Evolutionary conservation across 2,329 filamentous ascomycete genomes (phyloP).

Genomic region (Teratosphaeria nubilosa): DNA sequence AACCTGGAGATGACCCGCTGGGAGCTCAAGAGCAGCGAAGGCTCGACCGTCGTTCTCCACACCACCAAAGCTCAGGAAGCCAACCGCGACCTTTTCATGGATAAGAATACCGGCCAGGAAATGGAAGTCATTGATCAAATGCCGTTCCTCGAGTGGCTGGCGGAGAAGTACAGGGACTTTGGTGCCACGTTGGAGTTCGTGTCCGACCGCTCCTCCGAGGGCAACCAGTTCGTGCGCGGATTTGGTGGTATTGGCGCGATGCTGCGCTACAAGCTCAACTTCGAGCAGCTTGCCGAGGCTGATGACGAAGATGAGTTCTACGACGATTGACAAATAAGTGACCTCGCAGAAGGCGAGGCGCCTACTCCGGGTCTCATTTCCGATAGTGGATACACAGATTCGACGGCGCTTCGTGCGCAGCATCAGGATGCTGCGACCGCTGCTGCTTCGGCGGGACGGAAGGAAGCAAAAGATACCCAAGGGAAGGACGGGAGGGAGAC

Average conservation of each 20-base stretch:
- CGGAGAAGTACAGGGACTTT: slow-evolving; percentile 96
- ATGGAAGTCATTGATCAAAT: slow-evolving; percentile 87
- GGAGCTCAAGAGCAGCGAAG: slow-evolving; percentile 70
- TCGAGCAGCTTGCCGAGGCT: slow-evolving; percentile 91
- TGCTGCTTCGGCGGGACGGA: slow-evolving; percentile 16
- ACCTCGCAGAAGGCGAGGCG: slow-evolving; percentile 60
- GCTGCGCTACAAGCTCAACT: slow-evolving; percentile 99
- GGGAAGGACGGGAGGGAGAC: neutral
- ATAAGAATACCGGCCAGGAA: slow-evolving; percentile 90
- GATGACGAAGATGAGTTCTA: slow-evolving; percentile 78
- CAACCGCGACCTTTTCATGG: slow-evolving; percentile 77
- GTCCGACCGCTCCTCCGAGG: slow-evolving; percentile 92
- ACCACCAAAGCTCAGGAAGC: slow-evolving; percentile 78
- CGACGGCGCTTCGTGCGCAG: slow-evolving; percentile 45
- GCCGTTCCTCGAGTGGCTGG: slow-evolving; percentile 98
- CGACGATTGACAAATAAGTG: slow-evolving; percentile 83
- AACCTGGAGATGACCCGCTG: slow-evolving; percentile 92
- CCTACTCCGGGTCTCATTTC: slow-evolving; percentile 51
- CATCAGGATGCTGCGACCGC: slow-evolving; percentile 19
- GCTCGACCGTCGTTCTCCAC: slow-evolving; percentile 66
- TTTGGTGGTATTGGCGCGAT: slow-evolving; percentile 98
- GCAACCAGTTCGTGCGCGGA: slow-evolving; percentile 99
- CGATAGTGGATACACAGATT: slow-evolving; percentile 29
- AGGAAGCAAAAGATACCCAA: slow-evolving; percentile 5
- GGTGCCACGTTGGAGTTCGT: slow-evolving; percentile 94